A percentile compares a stretch with the other conserved stretches of the same genome.
These are phyloP conservation scores for Salix arbutifolia DNA, from an alignment of 345 rosid genomes.

Conservation along the genomic window DNA sequence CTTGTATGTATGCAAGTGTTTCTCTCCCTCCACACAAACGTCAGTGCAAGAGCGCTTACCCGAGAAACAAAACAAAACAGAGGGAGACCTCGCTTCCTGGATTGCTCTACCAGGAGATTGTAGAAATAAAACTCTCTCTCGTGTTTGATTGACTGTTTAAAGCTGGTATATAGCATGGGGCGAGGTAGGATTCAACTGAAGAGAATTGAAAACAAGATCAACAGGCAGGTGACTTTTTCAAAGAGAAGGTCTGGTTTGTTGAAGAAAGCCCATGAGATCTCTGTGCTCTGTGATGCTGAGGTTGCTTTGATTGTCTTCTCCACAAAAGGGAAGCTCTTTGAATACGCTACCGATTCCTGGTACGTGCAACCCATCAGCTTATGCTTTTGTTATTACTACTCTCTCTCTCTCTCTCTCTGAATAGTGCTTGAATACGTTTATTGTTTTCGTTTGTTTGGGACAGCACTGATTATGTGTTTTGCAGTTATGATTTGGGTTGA, in stretches of 20 bases:
- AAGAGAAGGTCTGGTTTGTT: slow-evolving; percentile 54
- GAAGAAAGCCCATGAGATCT: slow-evolving; percentile 68
- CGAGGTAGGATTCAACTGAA: slow-evolving; percentile 53
- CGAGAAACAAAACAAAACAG: too few relatives aligned
- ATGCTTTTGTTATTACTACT: background rate
- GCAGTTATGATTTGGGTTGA: too few relatives aligned
- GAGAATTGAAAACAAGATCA: slow-evolving; percentile 68
- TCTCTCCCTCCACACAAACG: background rate
- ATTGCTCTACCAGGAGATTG: too few relatives aligned
- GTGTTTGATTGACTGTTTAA: background rate
- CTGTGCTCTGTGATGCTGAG: slow-evolving; percentile 62
- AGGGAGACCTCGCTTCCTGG: too few relatives aligned
- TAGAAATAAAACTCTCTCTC: too few relatives aligned
- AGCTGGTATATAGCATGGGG: slow-evolving; percentile 13
- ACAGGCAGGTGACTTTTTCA: slow-evolving; percentile 60
- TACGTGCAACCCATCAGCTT: slow-evolving; percentile 7
- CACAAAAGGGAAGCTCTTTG: slow-evolving; percentile 54
- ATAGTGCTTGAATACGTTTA: too few relatives aligned
- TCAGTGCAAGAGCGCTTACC: background rate
- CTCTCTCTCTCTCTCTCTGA: background rate
- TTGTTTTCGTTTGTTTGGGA: too few relatives aligned
- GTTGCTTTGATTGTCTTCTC: slow-evolving; percentile 62
- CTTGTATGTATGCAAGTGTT: background rate
- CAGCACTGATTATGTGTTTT: too few relatives aligned
- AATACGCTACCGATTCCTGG: slow-evolving; percentile 52